Conservation (phyloP, 495 filamentous ascomycete species). For the Rhypophila decipiens region DNA sequence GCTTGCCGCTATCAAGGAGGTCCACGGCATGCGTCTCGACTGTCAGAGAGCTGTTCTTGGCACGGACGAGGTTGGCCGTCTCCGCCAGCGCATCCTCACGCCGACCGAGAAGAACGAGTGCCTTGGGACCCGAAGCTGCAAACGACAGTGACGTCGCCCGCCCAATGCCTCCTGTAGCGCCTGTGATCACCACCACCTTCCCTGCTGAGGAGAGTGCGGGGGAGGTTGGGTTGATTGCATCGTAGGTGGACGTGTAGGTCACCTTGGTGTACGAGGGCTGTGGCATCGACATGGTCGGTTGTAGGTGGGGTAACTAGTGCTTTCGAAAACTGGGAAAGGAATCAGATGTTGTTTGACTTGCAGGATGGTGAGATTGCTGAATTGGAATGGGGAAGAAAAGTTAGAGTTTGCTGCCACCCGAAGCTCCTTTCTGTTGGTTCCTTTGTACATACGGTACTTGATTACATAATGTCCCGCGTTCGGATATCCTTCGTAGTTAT, state of each 20-base stretch:
- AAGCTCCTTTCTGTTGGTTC: too few relatives aligned
- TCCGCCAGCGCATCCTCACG: slow-evolving; percentile 5
- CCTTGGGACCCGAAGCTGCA: slow-evolving; percentile 20
- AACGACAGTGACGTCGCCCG: slow-evolving; percentile 22
- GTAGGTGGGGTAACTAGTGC: too few relatives aligned
- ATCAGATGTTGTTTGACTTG: too few relatives aligned
- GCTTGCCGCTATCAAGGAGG: neutral
- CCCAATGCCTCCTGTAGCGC: slow-evolving; percentile 29
- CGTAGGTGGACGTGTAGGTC: slow-evolving; percentile 20
- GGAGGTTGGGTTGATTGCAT: slow-evolving; percentile 27
- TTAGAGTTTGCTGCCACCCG: too few relatives aligned
- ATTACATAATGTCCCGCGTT: too few relatives aligned
- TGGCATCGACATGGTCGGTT: too few relatives aligned
- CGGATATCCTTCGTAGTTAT: too few relatives aligned
- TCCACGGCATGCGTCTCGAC: slow-evolving; percentile 1
- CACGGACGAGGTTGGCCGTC: slow-evolving; percentile 2
- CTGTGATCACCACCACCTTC: slow-evolving; percentile 43
- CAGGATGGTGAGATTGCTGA: too few relatives aligned
- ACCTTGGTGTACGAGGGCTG: neutral
- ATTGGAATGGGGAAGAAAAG: too few relatives aligned
- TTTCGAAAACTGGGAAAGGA: too few relatives aligned
- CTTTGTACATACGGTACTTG: too few relatives aligned
- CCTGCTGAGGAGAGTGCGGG: slow-evolving; percentile 29
- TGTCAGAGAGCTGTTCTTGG: neutral
- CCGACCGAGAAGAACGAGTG: slow-evolving; percentile 24